Evolutionary conservation across 1,139 yeast genomes (phyloP).

Genomic region (Candida neerlandica): DNA sequence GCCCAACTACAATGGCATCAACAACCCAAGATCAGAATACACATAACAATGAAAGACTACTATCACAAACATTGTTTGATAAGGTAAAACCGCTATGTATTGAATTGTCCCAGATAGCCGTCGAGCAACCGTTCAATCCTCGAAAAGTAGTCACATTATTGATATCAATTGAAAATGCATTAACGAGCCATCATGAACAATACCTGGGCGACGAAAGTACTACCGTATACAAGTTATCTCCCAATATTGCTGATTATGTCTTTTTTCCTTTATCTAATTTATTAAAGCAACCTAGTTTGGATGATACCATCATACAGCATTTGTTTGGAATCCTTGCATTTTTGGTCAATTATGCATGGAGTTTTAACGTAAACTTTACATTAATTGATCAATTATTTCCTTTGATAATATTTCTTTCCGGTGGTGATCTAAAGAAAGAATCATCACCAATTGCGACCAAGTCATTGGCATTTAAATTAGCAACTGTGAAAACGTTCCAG

Average conservation of each 20-base stretch:
- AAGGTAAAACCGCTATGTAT: constrained; percentile 39
- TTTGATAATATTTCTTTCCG: constrained; percentile 29
- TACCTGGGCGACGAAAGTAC: constrained; percentile 12
- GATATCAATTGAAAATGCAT: constrained; percentile 15
- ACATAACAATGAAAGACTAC: constrained; percentile 8
- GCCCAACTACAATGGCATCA: not conserved
- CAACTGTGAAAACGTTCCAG: constrained; percentile 17
- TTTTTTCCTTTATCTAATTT: constrained; percentile 43
- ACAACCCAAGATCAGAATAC: not conserved
- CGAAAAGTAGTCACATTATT: constrained; percentile 14
- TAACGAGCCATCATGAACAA: constrained; percentile 21
- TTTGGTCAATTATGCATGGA: constrained; percentile 35
- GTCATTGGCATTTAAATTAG: constrained; percentile 22
- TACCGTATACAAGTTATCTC: constrained; percentile 26
- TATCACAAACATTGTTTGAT: constrained; percentile 35
- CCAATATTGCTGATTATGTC: constrained; percentile 44
- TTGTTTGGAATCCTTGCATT: constrained; percentile 33
- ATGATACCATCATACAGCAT: constrained; percentile 22
- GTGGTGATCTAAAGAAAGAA: constrained; percentile 11
- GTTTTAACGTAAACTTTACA: constrained; percentile 24
- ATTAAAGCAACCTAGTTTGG: constrained; percentile 30
- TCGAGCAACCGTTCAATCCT: constrained; percentile 17
- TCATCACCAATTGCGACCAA: constrained; percentile 9
- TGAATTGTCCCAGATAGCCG: constrained; percentile 27
- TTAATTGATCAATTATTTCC: constrained; percentile 43